Base-by-base conservation (phyloP, 495 filamentous ascomycete genomes). In the Neurospora sp. region DNA sequence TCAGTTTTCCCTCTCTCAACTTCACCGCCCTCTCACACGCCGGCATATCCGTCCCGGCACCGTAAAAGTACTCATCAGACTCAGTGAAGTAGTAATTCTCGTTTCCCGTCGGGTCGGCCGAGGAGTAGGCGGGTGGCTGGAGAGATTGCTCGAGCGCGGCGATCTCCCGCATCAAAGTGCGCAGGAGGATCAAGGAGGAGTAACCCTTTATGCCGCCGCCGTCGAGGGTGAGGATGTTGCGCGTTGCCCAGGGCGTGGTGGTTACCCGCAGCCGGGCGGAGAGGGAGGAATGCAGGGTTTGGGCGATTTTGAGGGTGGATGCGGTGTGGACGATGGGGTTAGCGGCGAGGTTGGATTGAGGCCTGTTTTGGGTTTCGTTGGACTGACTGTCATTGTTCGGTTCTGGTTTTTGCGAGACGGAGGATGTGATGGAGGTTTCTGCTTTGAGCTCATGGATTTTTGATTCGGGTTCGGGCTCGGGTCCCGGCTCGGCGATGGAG, bases 161-260 rank as follows among this genome's bases (percentile, higher is more conserved):
- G 22, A 79, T 74, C 72, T 81, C 74, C 2, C 39, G 61, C 79
- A 81, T 81, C 6, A 81, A 16, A 0, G 71, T 77, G 3, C 78
- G 79, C 0, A 81, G 73, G 35, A 76, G 74, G 42, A 81, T 75
- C 12, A 81, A 73, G 1, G 79, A 81, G 44, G 78, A 79, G 72
- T 79, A 79, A 12, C 76, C 78, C 37, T 70, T 41, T 61, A 81
- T 81, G 17, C 79, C 79, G 61, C 79, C 79, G 74, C 79, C 79
- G 70, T 81, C 79, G 71, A 81, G 75, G 9, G 78, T 79, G 2
- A 81, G 73, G 68, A 81, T 77, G 22, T 79, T 72, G 45, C 71
- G 73, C 40, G 76, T 75, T 0, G 76, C 61, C 78, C 79, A 80
- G 70, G 78, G 76, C 14, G 78, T 76, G 14, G 77, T 75, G 14